Percentiles rank a stretch among this genome's conserved stretches.
Conservation (phyloP, 1,284 basidiomycete species). For the Rugosomyces carneus region DNA sequence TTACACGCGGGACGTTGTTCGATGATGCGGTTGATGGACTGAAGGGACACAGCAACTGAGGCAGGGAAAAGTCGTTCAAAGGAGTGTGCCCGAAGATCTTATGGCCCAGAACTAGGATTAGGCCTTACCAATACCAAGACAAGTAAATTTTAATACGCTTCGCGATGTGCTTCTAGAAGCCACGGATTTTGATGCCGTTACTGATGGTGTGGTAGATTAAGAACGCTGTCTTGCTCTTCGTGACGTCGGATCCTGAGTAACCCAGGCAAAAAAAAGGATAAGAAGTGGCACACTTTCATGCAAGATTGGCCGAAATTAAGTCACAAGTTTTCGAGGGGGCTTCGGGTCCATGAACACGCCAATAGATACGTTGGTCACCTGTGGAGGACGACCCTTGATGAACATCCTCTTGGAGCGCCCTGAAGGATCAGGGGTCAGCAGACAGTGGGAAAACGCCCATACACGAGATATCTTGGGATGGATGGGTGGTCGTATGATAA, state of each 20-base stretch:
- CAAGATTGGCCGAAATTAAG: background rate
- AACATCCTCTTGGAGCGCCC: background rate
- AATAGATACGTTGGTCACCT: background rate
- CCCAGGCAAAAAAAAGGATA: background rate
- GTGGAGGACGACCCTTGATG: background rate
- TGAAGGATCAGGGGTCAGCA: background rate
- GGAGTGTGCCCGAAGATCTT: background rate
- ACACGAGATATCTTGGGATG: background rate
- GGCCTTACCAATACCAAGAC: background rate
- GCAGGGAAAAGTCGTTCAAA: background rate
- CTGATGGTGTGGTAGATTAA: conserved; percentile 1
- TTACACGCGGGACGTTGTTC: background rate
- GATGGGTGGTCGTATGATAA: background rate
- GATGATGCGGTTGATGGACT: background rate
- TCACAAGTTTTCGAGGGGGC: background rate
- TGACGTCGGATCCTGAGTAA: background rate
- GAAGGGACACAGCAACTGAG: background rate
- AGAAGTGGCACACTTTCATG: background rate
- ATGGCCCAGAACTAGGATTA: background rate
- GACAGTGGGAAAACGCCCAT: background rate
- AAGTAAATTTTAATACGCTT: background rate
- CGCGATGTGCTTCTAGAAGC: background rate
- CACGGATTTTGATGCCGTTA: conserved; percentile 5
- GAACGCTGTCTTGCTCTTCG: background rate
- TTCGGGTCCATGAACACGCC: too few species aligned